Conservation (phyloP, 1,284 basidiomycete genomes). For the Leccinum holopus region DNA sequence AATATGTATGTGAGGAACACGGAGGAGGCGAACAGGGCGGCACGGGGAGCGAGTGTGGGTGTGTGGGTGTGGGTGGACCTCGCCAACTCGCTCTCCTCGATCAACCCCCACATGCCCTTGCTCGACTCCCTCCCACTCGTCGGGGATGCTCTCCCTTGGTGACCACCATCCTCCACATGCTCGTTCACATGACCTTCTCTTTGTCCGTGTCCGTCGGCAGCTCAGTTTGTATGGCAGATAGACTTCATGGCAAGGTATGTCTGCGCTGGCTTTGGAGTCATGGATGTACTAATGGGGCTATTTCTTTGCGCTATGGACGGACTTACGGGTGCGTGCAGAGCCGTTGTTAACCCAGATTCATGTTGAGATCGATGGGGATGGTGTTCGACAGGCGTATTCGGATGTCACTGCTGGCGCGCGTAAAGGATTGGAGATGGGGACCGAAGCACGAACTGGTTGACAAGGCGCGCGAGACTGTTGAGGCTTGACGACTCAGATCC, state of each 20-base stretch:
- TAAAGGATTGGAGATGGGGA: not conserved
- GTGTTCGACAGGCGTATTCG: not conserved
- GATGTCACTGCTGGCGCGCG: not conserved
- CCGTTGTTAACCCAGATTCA: conserved; percentile 49
- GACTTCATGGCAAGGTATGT: conserved; percentile 50
- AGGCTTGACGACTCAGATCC: conserved; percentile 52
- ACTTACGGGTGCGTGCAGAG: conserved; percentile 43
- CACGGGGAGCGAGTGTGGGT: conserved; percentile 10
- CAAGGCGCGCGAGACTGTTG: conserved; percentile 52
- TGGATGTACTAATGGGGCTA: not conserved
- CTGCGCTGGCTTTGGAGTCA: not conserved
- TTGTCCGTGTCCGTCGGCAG: not conserved
- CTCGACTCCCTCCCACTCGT: conserved; percentile 43
- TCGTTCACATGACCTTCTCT: not conserved
- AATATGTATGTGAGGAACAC: conserved; percentile 89
- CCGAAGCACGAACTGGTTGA: conserved; percentile 39
- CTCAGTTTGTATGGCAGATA: conserved; percentile 52
- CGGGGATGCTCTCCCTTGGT: conserved; percentile 10
- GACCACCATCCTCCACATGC: conserved; percentile 2
- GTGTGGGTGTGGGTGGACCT: conserved; percentile 39
- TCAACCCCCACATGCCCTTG: conserved; percentile 71
- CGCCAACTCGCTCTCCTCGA: conserved; percentile 78
- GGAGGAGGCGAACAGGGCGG: conserved; percentile 68
- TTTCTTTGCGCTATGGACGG: not conserved
- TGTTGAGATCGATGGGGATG: conserved; percentile 26